Evolutionary conservation across 805 yeast genomes (phyloP).

Genomic region (Schizosaccharomyces pombe): DNA sequence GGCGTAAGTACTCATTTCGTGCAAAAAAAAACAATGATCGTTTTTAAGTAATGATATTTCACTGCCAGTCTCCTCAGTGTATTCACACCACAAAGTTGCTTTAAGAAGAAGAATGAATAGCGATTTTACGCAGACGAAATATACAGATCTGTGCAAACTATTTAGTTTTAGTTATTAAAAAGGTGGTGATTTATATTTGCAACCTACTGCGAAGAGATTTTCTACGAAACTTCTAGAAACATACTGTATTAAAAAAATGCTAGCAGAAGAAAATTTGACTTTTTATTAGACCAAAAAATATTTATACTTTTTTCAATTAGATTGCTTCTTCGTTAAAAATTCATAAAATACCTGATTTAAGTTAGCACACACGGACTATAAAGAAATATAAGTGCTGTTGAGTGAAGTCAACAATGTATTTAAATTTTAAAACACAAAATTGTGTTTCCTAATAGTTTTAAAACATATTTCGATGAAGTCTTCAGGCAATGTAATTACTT

Average conservation of each 20-base stretch:
- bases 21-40: neutral
- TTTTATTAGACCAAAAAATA: neutral
- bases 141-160: too few relatives aligned
- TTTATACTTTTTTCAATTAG: neutral
- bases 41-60: too few relatives aligned
- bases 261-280: too few relatives aligned
- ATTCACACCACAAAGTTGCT: too few relatives aligned
- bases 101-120: neutral
- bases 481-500: neutral
- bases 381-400: too few relatives aligned
- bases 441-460: neutral
- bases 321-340: constrained; percentile 9
- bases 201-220: neutral
- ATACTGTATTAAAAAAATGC: neutral
- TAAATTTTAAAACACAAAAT: neutral
- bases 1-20: neutral
- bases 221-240: neutral
- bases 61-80: too few relatives aligned
- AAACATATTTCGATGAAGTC: neutral
- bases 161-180: too few relatives aligned
- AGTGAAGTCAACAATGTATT: too few relatives aligned
- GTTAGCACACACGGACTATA: constrained; percentile 6
- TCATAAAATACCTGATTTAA: constrained; percentile 8
- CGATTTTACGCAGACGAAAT: neutral
- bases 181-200: too few relatives aligned